A percentile compares a stretch with the other conserved stretches of the same genome.
Conservation (phyloP, 106 monocot species). For the Apostasia shenzhenica region DNA sequence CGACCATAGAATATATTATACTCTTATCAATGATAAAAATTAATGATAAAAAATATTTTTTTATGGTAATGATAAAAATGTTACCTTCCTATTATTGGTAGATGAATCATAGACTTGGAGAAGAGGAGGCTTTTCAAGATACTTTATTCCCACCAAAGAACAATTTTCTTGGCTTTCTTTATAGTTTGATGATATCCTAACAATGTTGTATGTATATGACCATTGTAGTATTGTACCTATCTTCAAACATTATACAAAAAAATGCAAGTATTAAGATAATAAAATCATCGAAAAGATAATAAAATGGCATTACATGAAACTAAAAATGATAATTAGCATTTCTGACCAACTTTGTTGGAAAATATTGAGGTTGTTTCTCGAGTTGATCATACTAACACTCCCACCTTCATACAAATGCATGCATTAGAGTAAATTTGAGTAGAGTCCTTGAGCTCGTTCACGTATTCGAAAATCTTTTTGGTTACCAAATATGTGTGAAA, state of each 20-base stretch:
- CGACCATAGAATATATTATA: too few species aligned
- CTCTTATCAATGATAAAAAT: too few species aligned
- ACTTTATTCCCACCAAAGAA: not conserved
- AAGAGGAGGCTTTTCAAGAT: conserved; percentile 2
- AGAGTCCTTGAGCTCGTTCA: too few species aligned
- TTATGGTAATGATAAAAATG: not conserved
- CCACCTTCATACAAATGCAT: not conserved
- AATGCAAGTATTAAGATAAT: not conserved
- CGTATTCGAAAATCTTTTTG: too few species aligned
- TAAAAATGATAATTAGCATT: not conserved
- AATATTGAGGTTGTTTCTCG: too few species aligned
- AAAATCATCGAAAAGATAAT: too few species aligned
- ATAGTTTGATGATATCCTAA: conserved; percentile 25
- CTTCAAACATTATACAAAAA: conserved; percentile 20
- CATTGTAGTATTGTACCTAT: conserved; percentile 56
- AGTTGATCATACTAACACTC: too few species aligned
- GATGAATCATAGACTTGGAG: conserved; percentile 1
- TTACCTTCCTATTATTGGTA: conserved; percentile 1
- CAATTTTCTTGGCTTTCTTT: conserved; percentile 7
- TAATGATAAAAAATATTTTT: too few species aligned
- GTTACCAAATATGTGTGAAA: too few species aligned
- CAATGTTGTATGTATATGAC: conserved; percentile 59
- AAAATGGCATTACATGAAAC: too few species aligned
- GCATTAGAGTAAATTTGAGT: not conserved
- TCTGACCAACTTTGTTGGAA: not conserved